These are phyloP conservation scores for Dictyophora rubrovolvata DNA, from an alignment of 768 basidiomycete genomes.

Conservation along the genomic window DNA sequence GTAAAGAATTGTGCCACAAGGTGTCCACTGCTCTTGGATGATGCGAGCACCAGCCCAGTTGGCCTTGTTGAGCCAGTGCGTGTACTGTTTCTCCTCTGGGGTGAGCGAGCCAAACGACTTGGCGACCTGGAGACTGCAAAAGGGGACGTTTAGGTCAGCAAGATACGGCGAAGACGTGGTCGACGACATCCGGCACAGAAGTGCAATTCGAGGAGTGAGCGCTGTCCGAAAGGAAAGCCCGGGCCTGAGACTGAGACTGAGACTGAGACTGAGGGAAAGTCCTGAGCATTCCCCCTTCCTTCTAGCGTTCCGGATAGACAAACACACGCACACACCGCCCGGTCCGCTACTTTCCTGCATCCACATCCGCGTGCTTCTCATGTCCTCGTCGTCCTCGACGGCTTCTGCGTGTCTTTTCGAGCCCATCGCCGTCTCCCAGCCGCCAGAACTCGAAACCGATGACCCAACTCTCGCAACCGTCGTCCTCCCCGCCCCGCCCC, in stretches of 20 bases:
- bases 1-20: constrained; percentile 55
- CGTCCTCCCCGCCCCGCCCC: constrained; percentile 82
- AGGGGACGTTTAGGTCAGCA: constrained; percentile 66
- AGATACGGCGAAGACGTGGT: constrained; percentile 47
- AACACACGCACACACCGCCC: background rate
- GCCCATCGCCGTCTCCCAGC: constrained; percentile 64
- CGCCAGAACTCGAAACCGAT: constrained; percentile 64
- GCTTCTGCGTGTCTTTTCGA: constrained; percentile 64
- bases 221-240: background rate
- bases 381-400: constrained; percentile 47
- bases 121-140: constrained; percentile 60
- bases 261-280: background rate
- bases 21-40: constrained; percentile 78
- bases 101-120: constrained; percentile 49
- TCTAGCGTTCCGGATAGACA: background rate
- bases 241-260: no score
- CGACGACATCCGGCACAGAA: background rate
- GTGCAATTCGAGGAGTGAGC: background rate
- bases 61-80: constrained; percentile 59
- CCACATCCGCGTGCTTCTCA: background rate
- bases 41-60: constrained; percentile 81
- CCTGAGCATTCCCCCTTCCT: background rate
- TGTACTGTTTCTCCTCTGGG: constrained; percentile 66
- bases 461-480: constrained; percentile 79
- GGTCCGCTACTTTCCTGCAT: background rate